These are phyloP conservation scores for Biscogniauxia marginata DNA, from an alignment of 2,329 filamentous ascomycete species.

Conservation along the genomic window DNA sequence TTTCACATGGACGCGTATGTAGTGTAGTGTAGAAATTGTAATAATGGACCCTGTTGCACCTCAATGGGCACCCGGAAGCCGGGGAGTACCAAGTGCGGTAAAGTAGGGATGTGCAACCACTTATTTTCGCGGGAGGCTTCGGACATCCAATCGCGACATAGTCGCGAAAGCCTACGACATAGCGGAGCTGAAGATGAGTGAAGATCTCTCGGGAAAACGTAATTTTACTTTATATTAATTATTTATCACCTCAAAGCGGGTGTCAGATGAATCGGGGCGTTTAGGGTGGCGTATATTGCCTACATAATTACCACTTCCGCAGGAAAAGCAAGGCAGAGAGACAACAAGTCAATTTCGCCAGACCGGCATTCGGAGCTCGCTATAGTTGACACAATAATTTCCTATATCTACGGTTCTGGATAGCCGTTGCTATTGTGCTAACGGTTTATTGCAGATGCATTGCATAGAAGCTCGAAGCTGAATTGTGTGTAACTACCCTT, in stretches of 20 bases:
- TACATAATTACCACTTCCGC: neutral
- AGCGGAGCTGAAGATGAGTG: neutral
- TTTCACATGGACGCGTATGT: neutral
- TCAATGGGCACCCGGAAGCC: neutral
- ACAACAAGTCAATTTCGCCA: neutral
- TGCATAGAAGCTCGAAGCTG: neutral
- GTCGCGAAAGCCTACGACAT: neutral
- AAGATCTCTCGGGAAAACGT: neutral
- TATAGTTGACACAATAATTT: neutral
- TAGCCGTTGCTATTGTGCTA: neutral
- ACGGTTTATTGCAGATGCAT: neutral
- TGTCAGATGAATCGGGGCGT: neutral
- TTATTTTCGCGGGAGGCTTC: neutral
- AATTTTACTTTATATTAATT: neutral
- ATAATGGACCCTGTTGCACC: neutral
- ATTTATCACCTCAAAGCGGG: neutral
- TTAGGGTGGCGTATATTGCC: neutral
- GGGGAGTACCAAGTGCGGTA: neutral
- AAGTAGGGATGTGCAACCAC: neutral
- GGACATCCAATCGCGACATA: neutral
- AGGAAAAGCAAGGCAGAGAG: neutral
- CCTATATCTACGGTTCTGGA: neutral
- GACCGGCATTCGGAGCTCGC: neutral
- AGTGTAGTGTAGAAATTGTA: neutral
- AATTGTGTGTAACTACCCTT: neutral